phyloP scores from a whole-genome alignment of 805 yeast genomes.

The Starmerella etchellsii region DNA sequence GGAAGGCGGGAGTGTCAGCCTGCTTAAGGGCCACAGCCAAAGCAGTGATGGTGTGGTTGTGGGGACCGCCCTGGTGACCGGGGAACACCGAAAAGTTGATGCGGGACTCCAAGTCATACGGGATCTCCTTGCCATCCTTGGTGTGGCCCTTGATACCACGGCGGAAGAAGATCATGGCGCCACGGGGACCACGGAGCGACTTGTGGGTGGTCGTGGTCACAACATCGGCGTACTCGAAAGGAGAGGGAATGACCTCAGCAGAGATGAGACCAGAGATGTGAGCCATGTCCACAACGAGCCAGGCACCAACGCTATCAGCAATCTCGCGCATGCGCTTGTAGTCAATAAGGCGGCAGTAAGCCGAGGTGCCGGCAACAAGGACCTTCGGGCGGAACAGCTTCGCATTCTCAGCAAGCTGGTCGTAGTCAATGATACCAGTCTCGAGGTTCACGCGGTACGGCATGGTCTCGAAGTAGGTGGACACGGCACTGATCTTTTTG shows the following conservation, averaged over 20 bases:
- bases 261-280: conserved; percentile 94
- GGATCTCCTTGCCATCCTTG: conserved; percentile 73
- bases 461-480: conserved; percentile 96
- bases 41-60: conserved; percentile 97
- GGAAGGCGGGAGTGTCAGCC: conserved; percentile 81
- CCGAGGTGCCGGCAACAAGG: conserved; percentile 95
- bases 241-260: conserved; percentile 91
- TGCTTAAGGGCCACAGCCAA: conserved; percentile 94
- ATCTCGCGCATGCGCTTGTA: conserved; percentile 92
- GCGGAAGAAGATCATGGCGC: conserved; percentile 98
- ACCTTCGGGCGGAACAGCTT: conserved; percentile 89
- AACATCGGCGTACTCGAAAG: conserved; percentile 92
- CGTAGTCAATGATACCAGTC: conserved; percentile 94
- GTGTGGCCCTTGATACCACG: conserved; percentile 84
- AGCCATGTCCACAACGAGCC: conserved; percentile 94
- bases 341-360: conserved; percentile 92
- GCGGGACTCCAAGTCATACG: conserved; percentile 83
- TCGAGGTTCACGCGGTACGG: conserved; percentile 88
- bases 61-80: conserved; percentile 99
- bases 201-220: conserved; percentile 99
- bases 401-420: conserved; percentile 84
- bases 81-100: conserved; percentile 99
- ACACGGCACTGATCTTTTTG: conserved; percentile 86
- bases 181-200: conserved; percentile 98
- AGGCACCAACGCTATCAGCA: conserved; percentile 96